Evolutionary conservation across 169 alveolate species (phyloP).

Genomic region (Eimeria maxima): DNA sequence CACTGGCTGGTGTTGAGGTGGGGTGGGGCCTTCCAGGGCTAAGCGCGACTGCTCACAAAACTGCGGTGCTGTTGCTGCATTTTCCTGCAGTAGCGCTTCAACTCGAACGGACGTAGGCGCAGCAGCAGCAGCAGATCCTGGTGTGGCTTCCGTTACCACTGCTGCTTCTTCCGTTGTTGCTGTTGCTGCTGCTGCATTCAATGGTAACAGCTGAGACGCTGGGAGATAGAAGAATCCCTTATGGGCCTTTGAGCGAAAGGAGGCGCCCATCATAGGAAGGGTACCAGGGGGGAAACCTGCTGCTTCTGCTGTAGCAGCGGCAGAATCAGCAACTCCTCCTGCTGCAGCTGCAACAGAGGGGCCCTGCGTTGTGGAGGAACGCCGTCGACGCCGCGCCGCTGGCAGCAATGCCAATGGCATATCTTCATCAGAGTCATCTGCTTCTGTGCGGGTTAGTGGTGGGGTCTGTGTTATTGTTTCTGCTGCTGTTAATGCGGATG

Average conservation of each 20-base stretch:
- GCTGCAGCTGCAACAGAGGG: not conserved
- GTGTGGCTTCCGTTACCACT: not conserved
- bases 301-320: not conserved
- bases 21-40: not conserved
- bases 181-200: not conserved
- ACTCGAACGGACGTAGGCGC: not conserved
- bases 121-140: slow-evolving; percentile 1
- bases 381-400: not conserved
- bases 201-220: slow-evolving; percentile 12
- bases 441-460: not conserved
- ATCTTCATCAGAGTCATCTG: slow-evolving; percentile 29
- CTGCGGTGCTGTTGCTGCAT: not conserved
- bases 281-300: slow-evolving; percentile 33
- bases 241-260: slow-evolving; percentile 45
- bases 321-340: not conserved
- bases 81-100: not conserved
- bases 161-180: not conserved
- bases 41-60: not conserved
- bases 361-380: not conserved
- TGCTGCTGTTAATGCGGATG: not conserved
- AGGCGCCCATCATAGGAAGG: slow-evolving; percentile 24
- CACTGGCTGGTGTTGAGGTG: not conserved
- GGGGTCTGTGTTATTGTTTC: not conserved
- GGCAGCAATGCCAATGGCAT: slow-evolving; percentile 29
- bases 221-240: slow-evolving; percentile 1